Conservation (phyloP, 805 yeast genomes). For the Blastobotrys chiropterorum region DNA sequence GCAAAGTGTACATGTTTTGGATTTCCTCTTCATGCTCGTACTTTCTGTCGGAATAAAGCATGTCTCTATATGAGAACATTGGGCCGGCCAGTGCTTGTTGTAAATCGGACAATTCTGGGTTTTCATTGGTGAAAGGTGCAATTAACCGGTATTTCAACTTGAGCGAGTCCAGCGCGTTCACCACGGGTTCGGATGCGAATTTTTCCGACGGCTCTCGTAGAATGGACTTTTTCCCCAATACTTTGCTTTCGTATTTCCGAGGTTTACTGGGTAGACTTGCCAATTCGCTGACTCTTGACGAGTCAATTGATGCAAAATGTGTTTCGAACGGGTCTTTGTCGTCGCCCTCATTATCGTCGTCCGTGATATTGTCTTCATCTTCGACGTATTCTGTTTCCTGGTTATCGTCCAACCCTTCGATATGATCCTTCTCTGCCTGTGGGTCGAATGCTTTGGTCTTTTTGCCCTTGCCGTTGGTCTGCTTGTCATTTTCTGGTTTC, state of each 20-base stretch:
- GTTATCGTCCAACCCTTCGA: constrained; percentile 13
- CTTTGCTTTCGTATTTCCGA: not conserved
- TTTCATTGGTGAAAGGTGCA: constrained; percentile 16
- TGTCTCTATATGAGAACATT: constrained; percentile 66
- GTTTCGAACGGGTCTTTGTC: constrained; percentile 63
- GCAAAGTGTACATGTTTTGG: constrained; percentile 60
- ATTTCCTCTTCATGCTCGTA: constrained; percentile 47
- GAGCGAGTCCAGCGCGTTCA: constrained; percentile 3
- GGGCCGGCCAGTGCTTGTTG: constrained; percentile 56
- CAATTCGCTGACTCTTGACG: constrained; percentile 4
- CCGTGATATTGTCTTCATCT: constrained; percentile 29
- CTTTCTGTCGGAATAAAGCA: constrained; percentile 51
- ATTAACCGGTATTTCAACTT: constrained; percentile 19
- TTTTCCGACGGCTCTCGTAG: not conserved
- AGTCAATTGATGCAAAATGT: constrained; percentile 57
- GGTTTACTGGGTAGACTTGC: not conserved
- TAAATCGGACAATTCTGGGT: constrained; percentile 32
- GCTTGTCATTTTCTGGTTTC: constrained; percentile 24
- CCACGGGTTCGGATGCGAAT: not conserved
- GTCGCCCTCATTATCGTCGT: constrained; percentile 36
- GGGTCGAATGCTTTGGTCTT: not conserved
- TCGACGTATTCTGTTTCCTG: constrained; percentile 18
- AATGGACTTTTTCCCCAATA: constrained; percentile 3
- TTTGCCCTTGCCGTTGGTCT: constrained; percentile 21
- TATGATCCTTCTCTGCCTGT: constrained; percentile 21